Base-by-base conservation (phyloP, 73 alveolate species). In the Blepharisma japonicum region DNA sequence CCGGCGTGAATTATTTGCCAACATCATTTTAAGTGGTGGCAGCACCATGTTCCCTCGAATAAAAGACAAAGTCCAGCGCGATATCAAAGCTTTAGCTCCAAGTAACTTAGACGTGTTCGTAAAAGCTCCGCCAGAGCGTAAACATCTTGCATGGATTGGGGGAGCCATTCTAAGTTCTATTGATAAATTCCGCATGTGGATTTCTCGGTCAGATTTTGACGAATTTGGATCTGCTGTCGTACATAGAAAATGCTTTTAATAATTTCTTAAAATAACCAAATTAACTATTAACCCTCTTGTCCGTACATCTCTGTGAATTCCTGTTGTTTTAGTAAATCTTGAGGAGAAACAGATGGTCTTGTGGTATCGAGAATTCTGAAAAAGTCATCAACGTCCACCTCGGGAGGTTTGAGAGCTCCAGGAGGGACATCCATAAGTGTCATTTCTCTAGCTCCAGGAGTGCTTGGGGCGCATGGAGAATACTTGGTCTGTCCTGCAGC, bases 191-290 rank as follows among this genome's bases (percentile, higher is more conserved):
- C 90, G 91, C 81, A 95, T 92, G 95, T 97, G 99, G 99, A 92
- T 97, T 56, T 88, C 98, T 14, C 94, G 93, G 78, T 93, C 88
- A 7, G 99, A 96, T 81, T 97, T 91, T 83, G 98, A 97, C 72
- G 99, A 97, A 80, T 83, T 85, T 45, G 99, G 99, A 67, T 83
- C 98, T 45, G 56, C 95, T 47, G 94, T 97, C 56, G 99, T 97
- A 54, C 98, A 96, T 32, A 32, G 42, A 32, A 32, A 32, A 32
- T 32, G 42, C 42, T 32, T 32, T 32, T 32, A 32, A 32, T 32
- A 32, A 32, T 32, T 32, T 32, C 42, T 32, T 32, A 32, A 32
- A 32, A 32, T 32, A 9, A 23, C 23, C 77, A 50, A 32, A 32
- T 32, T 32, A 32, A 32, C 42, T 32, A 32, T 82, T 83, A 83